Evolutionary conservation across 1,284 basidiomycete genomes (phyloP).

Genomic region (Naganishia cerealis): DNA sequence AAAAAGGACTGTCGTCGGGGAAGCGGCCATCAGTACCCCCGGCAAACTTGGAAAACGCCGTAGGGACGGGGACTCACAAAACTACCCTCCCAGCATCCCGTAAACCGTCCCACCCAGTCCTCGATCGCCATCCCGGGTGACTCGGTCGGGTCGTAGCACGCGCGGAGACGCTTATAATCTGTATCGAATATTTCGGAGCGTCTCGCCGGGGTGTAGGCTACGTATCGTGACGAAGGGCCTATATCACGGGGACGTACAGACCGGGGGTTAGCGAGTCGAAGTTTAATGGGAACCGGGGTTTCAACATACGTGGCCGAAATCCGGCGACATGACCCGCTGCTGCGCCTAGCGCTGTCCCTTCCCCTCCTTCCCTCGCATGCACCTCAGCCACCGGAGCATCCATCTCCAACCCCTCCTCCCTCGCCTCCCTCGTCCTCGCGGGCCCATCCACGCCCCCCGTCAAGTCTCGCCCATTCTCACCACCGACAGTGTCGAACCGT

Average conservation of each 20-base stretch:
- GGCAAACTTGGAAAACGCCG: neutral
- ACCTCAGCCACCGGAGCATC: neutral
- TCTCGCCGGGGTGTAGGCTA: constrained; percentile 20
- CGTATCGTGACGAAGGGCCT: constrained; percentile 24
- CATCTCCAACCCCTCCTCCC: constrained; percentile 5
- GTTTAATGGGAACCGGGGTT: too few species aligned
- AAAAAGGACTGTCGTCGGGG: constrained; percentile 54
- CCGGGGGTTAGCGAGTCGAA: constrained; percentile 5
- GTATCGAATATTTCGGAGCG: constrained; percentile 38
- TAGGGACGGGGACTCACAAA: constrained; percentile 44
- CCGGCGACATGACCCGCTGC: constrained; percentile 1
- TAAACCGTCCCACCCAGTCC: constrained; percentile 53
- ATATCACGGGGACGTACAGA: neutral
- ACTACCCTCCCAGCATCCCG: constrained; percentile 60
- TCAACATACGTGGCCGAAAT: constrained; percentile 16
- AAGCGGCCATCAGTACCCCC: neutral
- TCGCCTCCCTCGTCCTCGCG: constrained; percentile 7
- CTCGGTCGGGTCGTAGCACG: constrained; percentile 53
- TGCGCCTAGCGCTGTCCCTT: constrained; percentile 1
- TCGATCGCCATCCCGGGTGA: constrained; percentile 52
- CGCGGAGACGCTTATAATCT: constrained; percentile 48
- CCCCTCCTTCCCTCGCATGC: constrained; percentile 5
- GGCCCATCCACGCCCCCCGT: constrained; percentile 25
- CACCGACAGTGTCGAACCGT: constrained; percentile 6
- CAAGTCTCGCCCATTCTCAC: constrained; percentile 4